These are phyloP conservation scores for Ophiostoma himal-ulmi DNA, from an alignment of 2,329 filamentous ascomycete genomes.

Conservation along the genomic window DNA sequence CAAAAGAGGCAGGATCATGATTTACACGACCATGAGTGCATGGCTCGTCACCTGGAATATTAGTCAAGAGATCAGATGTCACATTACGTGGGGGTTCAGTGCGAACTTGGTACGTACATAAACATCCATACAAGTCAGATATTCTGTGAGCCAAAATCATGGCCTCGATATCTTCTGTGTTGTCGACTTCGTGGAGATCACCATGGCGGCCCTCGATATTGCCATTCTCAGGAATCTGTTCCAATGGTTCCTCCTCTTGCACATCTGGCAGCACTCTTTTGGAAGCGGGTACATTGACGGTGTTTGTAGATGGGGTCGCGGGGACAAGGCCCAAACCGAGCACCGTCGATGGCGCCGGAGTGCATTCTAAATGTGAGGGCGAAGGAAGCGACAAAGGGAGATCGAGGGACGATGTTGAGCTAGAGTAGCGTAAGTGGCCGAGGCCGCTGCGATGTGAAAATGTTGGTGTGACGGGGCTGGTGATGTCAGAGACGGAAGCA, in stretches of 20 bases:
- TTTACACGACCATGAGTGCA: conserved; percentile 46
- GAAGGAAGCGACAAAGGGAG: conserved; percentile 40
- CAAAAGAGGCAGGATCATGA: conserved; percentile 36
- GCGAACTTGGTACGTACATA: conserved; percentile 53
- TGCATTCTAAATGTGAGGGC: conserved; percentile 41
- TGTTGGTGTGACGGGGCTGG: conserved; percentile 65
- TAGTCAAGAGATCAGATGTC: not conserved
- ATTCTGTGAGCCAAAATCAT: conserved; percentile 46
- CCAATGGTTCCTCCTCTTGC: conserved; percentile 76
- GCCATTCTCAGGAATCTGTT: conserved; percentile 46
- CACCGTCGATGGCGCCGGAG: conserved; percentile 47
- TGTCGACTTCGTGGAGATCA: not conserved
- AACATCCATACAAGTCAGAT: conserved; percentile 55
- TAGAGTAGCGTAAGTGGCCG: conserved; percentile 53
- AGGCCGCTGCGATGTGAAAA: conserved; percentile 48
- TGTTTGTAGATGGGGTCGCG: not conserved
- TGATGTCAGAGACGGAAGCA: conserved; percentile 57
- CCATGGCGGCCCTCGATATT: not conserved
- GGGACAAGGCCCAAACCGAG: conserved; percentile 36
- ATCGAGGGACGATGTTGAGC: conserved; percentile 73
- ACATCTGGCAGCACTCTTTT: conserved; percentile 73
- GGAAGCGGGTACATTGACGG: conserved; percentile 40
- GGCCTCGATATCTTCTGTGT: conserved; percentile 40
- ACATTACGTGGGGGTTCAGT: too few relatives aligned
- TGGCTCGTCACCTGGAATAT: conserved; percentile 42